Evolutionary conservation across 2,329 filamentous ascomycete genomes (phyloP).

Genomic region (Penicillium polonicum): DNA sequence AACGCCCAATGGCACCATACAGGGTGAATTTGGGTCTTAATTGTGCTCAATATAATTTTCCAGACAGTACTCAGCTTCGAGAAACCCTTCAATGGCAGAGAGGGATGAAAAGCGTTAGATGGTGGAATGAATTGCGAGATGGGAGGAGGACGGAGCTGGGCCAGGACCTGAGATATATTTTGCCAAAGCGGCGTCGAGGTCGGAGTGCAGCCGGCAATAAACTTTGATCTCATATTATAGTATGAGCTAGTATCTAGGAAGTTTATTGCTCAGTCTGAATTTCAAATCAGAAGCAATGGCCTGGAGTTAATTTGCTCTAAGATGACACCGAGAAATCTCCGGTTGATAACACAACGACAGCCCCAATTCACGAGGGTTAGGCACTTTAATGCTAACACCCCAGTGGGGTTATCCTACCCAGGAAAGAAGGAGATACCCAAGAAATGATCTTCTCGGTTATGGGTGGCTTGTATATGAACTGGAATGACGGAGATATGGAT

Average conservation of each 20-base stretch:
- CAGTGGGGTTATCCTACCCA: not conserved
- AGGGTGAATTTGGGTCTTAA: not conserved
- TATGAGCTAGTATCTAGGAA: not conserved
- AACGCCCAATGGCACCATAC: not conserved
- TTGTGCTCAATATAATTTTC: not conserved
- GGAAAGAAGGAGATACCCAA: not conserved
- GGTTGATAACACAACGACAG: not conserved
- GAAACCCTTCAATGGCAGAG: not conserved
- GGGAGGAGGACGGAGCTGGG: not conserved
- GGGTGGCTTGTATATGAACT: not conserved
- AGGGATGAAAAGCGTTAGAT: not conserved
- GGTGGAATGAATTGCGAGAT: not conserved
- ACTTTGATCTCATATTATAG: not conserved
- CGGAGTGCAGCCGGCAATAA: not conserved
- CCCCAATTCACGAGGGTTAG: too few relatives aligned
- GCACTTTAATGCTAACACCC: not conserved
- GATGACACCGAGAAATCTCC: not conserved
- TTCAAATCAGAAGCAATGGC: not conserved
- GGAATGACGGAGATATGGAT: not conserved
- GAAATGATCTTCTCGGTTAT: not conserved
- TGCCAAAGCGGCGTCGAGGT: constrained; percentile 4
- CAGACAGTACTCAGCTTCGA: not conserved
- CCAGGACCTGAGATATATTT: not conserved
- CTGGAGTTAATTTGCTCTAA: not conserved
- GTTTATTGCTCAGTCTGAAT: not conserved